These are phyloP conservation scores for Psilocybe cubensis DNA, from an alignment of 768 basidiomycete species.

Conservation along the genomic window DNA sequence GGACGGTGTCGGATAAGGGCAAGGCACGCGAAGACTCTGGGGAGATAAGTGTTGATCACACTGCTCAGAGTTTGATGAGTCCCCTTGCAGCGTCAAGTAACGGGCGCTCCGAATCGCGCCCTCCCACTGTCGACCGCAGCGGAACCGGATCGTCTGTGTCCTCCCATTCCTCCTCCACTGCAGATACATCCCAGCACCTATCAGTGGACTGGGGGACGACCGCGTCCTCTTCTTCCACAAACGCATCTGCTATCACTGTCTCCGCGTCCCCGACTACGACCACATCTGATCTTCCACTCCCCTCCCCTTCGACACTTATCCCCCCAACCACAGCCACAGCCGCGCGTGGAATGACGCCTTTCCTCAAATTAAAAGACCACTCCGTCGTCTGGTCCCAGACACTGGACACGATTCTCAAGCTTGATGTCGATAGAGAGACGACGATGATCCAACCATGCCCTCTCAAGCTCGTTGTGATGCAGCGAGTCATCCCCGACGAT, in stretches of 20 bases:
- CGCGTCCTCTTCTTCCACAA: slow-evolving; percentile 11
- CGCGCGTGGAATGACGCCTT: slow-evolving; percentile 64
- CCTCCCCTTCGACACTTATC: not conserved
- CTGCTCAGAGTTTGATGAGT: not conserved
- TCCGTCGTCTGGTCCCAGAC: slow-evolving; percentile 63
- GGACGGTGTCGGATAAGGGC: slow-evolving; percentile 24
- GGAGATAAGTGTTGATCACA: not conserved
- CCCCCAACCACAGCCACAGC: slow-evolving; percentile 29
- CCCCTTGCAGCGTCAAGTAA: not conserved
- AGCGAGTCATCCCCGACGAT: slow-evolving; percentile 63
- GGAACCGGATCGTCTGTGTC: slow-evolving; percentile 17
- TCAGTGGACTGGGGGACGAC: slow-evolving; percentile 19
- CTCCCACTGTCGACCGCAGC: slow-evolving; percentile 1
- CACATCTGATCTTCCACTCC: slow-evolving; percentile 6
- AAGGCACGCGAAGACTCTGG: slow-evolving; percentile 24
- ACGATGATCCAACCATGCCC: slow-evolving; percentile 58
- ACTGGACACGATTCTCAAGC: slow-evolving; percentile 59
- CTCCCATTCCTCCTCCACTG: slow-evolving; percentile 18
- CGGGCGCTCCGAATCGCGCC: slow-evolving; percentile 3
- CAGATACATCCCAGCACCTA: slow-evolving; percentile 18
- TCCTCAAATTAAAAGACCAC: slow-evolving; percentile 64
- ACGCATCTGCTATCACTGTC: slow-evolving; percentile 15
- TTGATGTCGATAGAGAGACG: slow-evolving; percentile 58
- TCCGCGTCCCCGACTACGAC: slow-evolving; percentile 4
- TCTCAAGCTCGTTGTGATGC: slow-evolving; percentile 68